Conservation (phyloP, 2,329 filamentous ascomycete species). For the Botrytis fabae region DNA sequence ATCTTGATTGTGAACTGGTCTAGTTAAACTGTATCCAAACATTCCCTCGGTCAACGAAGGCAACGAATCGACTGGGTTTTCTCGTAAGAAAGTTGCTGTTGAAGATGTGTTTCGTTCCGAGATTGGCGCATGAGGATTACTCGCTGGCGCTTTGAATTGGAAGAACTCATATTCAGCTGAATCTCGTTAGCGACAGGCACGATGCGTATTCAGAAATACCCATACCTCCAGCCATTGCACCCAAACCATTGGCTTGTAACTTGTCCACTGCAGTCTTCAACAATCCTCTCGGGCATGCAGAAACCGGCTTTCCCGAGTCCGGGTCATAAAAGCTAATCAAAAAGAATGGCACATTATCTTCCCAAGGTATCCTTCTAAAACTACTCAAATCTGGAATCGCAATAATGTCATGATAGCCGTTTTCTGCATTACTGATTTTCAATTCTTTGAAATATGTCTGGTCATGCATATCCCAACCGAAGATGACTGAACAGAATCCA, state of each 20-base stretch:
- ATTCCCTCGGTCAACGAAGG: constrained; percentile 86
- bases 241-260: constrained; percentile 67
- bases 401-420: constrained; percentile 84
- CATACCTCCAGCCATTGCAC: constrained; percentile 86
- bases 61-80: constrained; percentile 71
- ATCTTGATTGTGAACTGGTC: constrained; percentile 85
- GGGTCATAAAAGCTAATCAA: constrained; percentile 82
- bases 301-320: constrained; percentile 68
- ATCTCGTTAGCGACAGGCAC: constrained; percentile 11
- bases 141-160: constrained; percentile 72
- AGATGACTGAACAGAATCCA: constrained; percentile 91
- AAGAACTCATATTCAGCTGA: constrained; percentile 94
- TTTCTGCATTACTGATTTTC: constrained; percentile 83
- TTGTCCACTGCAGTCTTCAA: constrained; percentile 68
- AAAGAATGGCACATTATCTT: constrained; percentile 83
- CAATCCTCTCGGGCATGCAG: constrained; percentile 77
- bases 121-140: constrained; percentile 45
- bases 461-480: constrained; percentile 98
- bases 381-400: constrained; percentile 76
- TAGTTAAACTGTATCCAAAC: constrained; percentile 90
- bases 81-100: constrained; percentile 70
- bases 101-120: constrained; percentile 63
- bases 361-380: constrained; percentile 88
- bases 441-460: constrained; percentile 84
- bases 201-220: constrained; percentile 25